These are phyloP conservation scores for Pyrenula aspistea DNA, from an alignment of 495 filamentous ascomycete genomes.

Conservation along the genomic window DNA sequence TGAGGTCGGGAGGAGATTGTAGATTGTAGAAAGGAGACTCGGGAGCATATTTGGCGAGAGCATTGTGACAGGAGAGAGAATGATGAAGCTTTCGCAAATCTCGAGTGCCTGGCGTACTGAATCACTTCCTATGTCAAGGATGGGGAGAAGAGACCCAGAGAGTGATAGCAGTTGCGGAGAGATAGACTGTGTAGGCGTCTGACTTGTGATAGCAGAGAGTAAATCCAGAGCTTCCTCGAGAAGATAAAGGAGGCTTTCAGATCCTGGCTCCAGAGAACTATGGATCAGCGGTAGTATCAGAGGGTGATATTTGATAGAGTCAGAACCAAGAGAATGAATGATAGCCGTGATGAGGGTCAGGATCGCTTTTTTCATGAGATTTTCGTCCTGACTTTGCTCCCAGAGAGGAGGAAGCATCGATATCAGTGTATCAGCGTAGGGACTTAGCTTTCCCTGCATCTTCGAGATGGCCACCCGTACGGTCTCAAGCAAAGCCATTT, in stretches of 20 bases:
- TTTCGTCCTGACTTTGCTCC: constrained; percentile 67
- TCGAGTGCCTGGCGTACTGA: constrained; percentile 56
- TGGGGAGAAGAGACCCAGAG: constrained; percentile 52
- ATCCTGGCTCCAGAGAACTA: constrained; percentile 66
- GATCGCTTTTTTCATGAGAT: constrained; percentile 85
- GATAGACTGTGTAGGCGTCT: constrained; percentile 34
- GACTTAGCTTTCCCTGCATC: constrained; percentile 60
- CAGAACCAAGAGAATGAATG: constrained; percentile 62
- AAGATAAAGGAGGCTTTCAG: constrained; percentile 69
- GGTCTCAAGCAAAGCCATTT: constrained; percentile 75
- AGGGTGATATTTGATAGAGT: constrained; percentile 58
- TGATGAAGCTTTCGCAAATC: constrained; percentile 68
- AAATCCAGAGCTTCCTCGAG: constrained; percentile 87
- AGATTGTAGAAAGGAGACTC: constrained; percentile 43
- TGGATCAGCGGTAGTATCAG: constrained; percentile 68
- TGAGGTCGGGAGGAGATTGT: constrained; percentile 37
- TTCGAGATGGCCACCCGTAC: constrained; percentile 67
- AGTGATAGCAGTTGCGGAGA: constrained; percentile 58
- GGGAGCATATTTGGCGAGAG: constrained; percentile 52
- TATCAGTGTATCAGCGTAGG: constrained; percentile 72
- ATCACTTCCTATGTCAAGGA: constrained; percentile 59
- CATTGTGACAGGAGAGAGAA: constrained; percentile 64
- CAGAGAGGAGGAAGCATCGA: constrained; percentile 70
- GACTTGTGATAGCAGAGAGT: constrained; percentile 64
- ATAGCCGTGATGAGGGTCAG: constrained; percentile 71